Evolutionary conservation across 192 early-diverging fungal genomes (phyloP).

Genomic region (Cladochytrium replicatum): DNA sequence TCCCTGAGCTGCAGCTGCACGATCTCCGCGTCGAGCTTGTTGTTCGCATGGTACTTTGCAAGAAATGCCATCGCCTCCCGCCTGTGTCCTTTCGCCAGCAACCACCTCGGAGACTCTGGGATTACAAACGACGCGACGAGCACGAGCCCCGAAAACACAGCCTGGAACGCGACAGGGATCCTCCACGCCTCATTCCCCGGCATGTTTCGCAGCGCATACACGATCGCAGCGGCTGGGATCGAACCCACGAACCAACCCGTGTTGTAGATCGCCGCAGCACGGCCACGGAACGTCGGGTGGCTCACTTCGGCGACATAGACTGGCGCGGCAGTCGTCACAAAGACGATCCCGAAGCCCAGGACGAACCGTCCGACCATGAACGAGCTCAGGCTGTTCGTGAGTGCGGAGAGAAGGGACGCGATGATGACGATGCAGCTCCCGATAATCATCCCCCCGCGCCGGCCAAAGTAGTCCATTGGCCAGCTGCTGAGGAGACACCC

Average conservation of each 20-base stretch:
- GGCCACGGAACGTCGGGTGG: constrained; percentile 25
- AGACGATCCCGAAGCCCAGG: constrained; percentile 22
- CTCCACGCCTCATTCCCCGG: constrained; percentile 39
- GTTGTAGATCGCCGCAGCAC: constrained; percentile 29
- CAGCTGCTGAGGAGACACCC: no score
- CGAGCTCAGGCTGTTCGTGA: constrained; percentile 7
- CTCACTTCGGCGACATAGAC: constrained; percentile 26
- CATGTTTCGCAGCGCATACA: constrained; percentile 5
- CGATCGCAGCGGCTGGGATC: constrained; percentile 15
- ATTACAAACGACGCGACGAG: constrained; percentile 44
- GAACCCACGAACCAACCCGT: constrained; percentile 28
- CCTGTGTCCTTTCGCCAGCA: constrained; percentile 51
- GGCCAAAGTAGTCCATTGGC: constrained; percentile 20
- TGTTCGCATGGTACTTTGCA: constrained; percentile 53
- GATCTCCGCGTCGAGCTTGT: constrained; percentile 25
- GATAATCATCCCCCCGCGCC: constrained; percentile 8
- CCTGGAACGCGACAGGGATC: constrained; percentile 42
- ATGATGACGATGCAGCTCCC: constrained; percentile 17
- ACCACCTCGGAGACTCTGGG: constrained; percentile 76
- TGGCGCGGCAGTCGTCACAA: constrained; percentile 23
- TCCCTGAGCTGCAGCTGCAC: constrained; percentile 37
- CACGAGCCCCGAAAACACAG: constrained; percentile 37
- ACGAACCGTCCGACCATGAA: constrained; percentile 22
- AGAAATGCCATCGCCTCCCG: constrained; percentile 63
- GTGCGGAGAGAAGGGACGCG: constrained; percentile 7